Evolutionary conservation across 2,329 filamentous ascomycete species (phyloP).

Genomic region (Westerdykella aurantiaca): DNA sequence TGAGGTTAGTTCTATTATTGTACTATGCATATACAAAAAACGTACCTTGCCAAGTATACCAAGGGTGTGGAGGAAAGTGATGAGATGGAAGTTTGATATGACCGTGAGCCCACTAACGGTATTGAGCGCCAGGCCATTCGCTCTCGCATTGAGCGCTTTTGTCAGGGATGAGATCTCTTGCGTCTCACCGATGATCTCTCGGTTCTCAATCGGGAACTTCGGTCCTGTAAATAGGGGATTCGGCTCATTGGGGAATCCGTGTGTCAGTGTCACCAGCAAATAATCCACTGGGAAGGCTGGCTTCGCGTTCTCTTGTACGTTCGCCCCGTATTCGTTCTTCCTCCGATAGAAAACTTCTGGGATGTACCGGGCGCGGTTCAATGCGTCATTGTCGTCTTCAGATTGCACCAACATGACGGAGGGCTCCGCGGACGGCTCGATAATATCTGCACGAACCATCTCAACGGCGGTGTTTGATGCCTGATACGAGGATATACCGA

Average conservation of each 20-base stretch:
- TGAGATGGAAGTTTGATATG: conserved; percentile 87
- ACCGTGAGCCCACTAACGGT: conserved; percentile 60
- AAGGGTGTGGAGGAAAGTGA: conserved; percentile 79
- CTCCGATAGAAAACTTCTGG: conserved; percentile 94
- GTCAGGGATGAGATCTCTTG: conserved; percentile 68
- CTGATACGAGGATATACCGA: conserved; percentile 86
- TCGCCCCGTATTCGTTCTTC: conserved; percentile 94
- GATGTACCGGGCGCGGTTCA: conserved; percentile 74
- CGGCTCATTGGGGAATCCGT: conserved; percentile 82
- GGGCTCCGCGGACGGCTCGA: conserved; percentile 91
- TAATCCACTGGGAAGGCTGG: conserved; percentile 96
- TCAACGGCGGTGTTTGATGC: conserved; percentile 93
- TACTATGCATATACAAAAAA: neutral
- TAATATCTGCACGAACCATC: conserved; percentile 91
- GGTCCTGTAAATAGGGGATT: conserved; percentile 67
- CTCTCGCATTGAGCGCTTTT: conserved; percentile 60
- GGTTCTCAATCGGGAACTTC: conserved; percentile 86
- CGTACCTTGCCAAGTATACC: conserved; percentile 77
- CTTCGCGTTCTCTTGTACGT: conserved; percentile 95
- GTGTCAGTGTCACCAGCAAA: conserved; percentile 88
- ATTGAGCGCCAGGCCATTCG: conserved; percentile 48
- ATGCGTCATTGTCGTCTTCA: conserved; percentile 75
- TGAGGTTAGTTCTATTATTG: conserved; percentile 10
- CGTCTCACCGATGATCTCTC: conserved; percentile 75
- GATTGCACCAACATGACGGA: conserved; percentile 89